Conservation (phyloP, 805 yeast genomes). For the Yarrowia keelungensis region DNA sequence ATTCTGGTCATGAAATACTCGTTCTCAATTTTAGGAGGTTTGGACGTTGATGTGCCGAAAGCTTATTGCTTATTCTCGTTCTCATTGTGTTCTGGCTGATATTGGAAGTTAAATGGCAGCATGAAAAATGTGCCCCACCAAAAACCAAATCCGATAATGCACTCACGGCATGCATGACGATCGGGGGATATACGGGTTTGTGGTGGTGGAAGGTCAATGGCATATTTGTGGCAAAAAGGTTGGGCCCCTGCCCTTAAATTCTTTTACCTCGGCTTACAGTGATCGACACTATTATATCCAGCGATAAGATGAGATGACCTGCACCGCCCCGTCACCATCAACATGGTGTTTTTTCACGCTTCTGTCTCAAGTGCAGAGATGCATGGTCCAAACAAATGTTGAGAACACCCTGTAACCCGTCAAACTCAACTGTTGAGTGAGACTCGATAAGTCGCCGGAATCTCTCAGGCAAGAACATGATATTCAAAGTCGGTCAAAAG, state of each 20-base stretch:
- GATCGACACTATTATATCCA: background rate
- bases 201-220: background rate
- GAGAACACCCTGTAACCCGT: slow-evolving; percentile 16
- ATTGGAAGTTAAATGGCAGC: background rate
- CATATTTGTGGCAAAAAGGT: background rate
- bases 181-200: background rate
- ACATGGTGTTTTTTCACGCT: background rate
- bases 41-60: background rate
- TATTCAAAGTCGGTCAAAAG: background rate
- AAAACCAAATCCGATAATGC: slow-evolving; percentile 26
- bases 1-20: no score
- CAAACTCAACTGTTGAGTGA: slow-evolving; percentile 29
- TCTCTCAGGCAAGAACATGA: background rate
- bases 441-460: background rate
- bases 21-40: background rate
- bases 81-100: background rate
- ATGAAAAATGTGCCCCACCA: slow-evolving; percentile 25
- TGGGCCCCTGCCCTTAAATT: background rate
- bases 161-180: background rate
- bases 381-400: slow-evolving; percentile 10
- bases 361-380: slow-evolving; percentile 4
- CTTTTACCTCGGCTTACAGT: slow-evolving; percentile 18
- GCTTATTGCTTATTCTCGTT: background rate
- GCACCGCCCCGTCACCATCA: slow-evolving; percentile 1
- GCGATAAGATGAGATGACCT: slow-evolving; percentile 10